phyloP scores from a whole-genome alignment of 345 rosid genomes.

The Bruguiera parviflora region DNA sequence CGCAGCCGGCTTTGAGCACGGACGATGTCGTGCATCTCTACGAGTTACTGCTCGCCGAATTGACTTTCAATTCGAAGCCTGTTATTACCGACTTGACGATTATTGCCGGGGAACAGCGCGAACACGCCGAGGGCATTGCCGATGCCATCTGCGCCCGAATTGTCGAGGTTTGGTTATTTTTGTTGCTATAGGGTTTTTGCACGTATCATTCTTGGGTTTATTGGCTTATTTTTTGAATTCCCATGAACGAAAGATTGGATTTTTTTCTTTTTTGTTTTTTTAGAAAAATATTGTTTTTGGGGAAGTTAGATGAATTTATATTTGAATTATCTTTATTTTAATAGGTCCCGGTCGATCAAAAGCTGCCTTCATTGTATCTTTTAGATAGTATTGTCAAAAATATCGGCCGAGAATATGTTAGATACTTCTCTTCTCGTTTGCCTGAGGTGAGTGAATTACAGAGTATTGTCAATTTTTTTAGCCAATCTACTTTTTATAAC shows the following conservation, averaged over 20 bases:
- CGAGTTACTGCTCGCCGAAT: constrained; percentile 60
- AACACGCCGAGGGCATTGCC: constrained; percentile 77
- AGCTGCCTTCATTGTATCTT: constrained; percentile 87
- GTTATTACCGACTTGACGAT: constrained; percentile 95
- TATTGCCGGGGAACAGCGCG: constrained; percentile 86
- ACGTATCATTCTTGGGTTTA: neutral
- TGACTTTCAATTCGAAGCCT: constrained; percentile 92
- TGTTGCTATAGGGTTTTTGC: neutral
- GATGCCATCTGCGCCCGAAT: constrained; percentile 82
- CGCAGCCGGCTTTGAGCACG: constrained; percentile 21
- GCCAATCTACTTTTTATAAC: neutral
- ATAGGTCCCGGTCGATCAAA: constrained; percentile 91
- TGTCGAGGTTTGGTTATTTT: constrained; percentile 55
- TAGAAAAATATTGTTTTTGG: neutral
- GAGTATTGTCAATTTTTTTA: neutral
- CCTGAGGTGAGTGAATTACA: constrained; percentile 73
- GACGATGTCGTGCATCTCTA: constrained; percentile 75
- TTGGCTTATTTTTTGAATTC: neutral
- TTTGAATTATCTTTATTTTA: neutral
- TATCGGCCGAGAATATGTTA: constrained; percentile 76
- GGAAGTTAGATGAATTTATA: neutral
- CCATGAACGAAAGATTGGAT: neutral
- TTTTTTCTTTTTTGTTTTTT: neutral
- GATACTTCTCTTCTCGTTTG: constrained; percentile 69
- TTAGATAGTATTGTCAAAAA: constrained; percentile 96